Evolutionary conservation across 805 yeast genomes (phyloP).

Genomic region (Cyberlindnera americana): DNA sequence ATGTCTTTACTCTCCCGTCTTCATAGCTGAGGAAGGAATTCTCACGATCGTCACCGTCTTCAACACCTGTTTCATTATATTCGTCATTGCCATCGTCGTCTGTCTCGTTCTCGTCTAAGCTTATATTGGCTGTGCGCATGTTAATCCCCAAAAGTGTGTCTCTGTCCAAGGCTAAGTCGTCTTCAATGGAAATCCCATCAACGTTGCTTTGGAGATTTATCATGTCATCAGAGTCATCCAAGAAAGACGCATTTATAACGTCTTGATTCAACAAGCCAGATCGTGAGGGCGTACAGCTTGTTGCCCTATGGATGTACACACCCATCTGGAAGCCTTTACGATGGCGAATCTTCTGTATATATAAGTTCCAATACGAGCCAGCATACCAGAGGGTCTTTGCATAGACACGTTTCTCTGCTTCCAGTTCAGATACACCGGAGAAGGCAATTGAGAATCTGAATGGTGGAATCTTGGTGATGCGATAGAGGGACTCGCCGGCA

Average conservation of each 20-base stretch:
- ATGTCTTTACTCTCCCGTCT: conserved; percentile 43
- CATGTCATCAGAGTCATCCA: conserved; percentile 9
- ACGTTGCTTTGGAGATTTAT: conserved; percentile 9
- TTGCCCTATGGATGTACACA: conserved; percentile 51
- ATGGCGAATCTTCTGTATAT: conserved; percentile 45
- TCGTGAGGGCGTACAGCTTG: conserved; percentile 35
- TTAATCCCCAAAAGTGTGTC: conserved; percentile 7
- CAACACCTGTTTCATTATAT: conserved; percentile 22
- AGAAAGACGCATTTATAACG: conserved; percentile 21
- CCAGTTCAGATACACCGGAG: conserved; percentile 42
- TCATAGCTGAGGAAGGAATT: conserved; percentile 38
- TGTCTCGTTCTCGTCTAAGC: conserved; percentile 18
- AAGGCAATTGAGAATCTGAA: conserved; percentile 52
- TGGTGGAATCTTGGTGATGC: conserved; percentile 47
- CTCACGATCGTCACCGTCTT: conserved; percentile 13
- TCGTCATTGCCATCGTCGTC: conserved; percentile 8
- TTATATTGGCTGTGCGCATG: conserved; percentile 12
- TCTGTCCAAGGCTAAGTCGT: conserved; percentile 3
- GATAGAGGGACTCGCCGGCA: conserved; percentile 20
- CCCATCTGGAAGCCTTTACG: conserved; percentile 49
- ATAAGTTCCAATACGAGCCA: conserved; percentile 58
- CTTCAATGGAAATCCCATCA: conserved; percentile 11
- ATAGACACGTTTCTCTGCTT: conserved; percentile 45
- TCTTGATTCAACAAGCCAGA: conserved; percentile 40
- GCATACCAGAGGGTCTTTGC: conserved; percentile 55